Base-by-base conservation (phyloP, 257 asterid species). In the Solanum ossicruentum region DNA sequence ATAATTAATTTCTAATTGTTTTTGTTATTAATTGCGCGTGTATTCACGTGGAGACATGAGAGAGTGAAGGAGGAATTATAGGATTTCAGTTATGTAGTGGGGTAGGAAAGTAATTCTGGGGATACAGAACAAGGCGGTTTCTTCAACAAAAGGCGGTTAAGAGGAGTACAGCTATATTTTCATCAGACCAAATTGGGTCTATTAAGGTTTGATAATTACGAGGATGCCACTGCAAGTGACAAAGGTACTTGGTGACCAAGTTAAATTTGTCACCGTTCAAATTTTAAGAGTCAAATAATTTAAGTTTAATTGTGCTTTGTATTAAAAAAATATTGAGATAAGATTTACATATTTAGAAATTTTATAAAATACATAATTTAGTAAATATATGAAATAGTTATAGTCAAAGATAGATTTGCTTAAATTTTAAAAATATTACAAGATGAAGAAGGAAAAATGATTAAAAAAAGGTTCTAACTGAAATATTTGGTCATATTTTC, bases 141-240 rank as follows among this genome's bases (percentile, higher is more conserved):
- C 49, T 65, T 32, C 70, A 86, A 21, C 81, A 52, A 85, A 45
- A 28, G 28, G 28, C 28, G 28, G 28, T 82, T 54, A 13, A 69
- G 82, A 17, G 86, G 79, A 15, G 16, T 77, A 89, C 94, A 88
- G 94, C 92, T 91, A 63, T 77, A 71, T 84, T 86, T 82, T 86
- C 15, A 12, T 47, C 55, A 83, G 89, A 79, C 88, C 41, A 6
- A 72, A 84, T 55, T 84, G 47, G 81, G 86, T 60, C 85, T 8
- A 28, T n/a, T 17, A 13, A 56, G 60, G 51, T 1, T n/a, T 1
- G 0, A 2, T 36, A 85, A 72, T 85, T 83, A 79, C 96, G 65
- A 6, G 57, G 51, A 2, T 83, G 86, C 91, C 96, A 91, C 93
- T 87, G 88, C 47, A 77, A 26, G 39, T 87, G 88, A 45, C 80